Base-by-base conservation (phyloP, 345 rosid species). In the Camelina laxa region DNA sequence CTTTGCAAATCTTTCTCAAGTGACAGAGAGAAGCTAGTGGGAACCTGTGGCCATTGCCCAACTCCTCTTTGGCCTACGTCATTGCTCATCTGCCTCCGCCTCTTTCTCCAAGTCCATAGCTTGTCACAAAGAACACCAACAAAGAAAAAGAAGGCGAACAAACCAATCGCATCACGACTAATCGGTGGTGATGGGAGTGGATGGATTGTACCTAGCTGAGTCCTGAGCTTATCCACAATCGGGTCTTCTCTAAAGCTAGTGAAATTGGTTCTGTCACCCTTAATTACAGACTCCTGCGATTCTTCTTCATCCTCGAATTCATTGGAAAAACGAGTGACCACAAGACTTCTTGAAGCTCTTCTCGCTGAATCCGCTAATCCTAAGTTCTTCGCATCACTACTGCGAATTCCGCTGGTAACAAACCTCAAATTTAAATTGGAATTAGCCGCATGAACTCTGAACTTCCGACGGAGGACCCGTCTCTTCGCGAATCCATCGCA, bases 1-100 rank as follows among this genome's bases (percentile, higher is more conserved):
- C 99, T 87, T 72, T 84, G 93, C 92, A 95, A 84, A 65, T 95
- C 99, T 79, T 90, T 87, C 86, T 95, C 99, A 85, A 95, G 75
- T n/a, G 93, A 86, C 80, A 79, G 64, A 0, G 97, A 81, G 47
- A 89, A 88, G 78, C 98, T 91, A 10, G 90, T 87, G 31, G 98
- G 98, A 55, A 94, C 92, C 72, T 84, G 97, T 15, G 95, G 85
- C 97, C 96, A 88, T 6, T 67, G 81, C 16, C 89, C 87, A 4
- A 56, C 79, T 56, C 88, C 88, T 10, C 73, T 65, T 21, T 75
- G 61, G 33, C 81, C 72, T 17, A 60, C 87, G 17, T 80, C 85
- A 9, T 19, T 59, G 1, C 57, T 66, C 60, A 53, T 62, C 17
- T 57, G 81, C 30, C 60, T 80, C 31, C 76, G 75, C 50, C 78